A percentile compares a stretch with the other conserved stretches of the same genome.
Conservation (phyloP, 768 basidiomycete genomes). For the Gloeostereum incarnatum region DNA sequence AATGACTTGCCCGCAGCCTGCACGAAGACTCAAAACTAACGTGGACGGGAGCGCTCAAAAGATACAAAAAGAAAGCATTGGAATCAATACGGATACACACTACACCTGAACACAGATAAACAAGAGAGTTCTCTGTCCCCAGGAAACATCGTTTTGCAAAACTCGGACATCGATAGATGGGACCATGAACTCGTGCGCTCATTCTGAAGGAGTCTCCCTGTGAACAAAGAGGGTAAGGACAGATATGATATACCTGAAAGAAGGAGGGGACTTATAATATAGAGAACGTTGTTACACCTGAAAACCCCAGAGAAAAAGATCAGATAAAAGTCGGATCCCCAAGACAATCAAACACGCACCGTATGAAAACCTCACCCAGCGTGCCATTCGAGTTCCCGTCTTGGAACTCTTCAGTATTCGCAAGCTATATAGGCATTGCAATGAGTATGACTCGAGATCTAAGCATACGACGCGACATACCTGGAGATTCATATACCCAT, state of each 20-base stretch:
- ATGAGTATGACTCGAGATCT: constrained; percentile 1
- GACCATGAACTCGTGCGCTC: background rate
- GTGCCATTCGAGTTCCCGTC: constrained; percentile 93
- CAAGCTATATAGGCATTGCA: constrained; percentile 49
- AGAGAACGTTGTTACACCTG: constrained; percentile 94
- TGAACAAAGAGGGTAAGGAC: constrained; percentile 27
- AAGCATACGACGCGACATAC: constrained; percentile 31
- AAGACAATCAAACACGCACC: constrained; percentile 40
- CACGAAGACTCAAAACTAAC: too few species aligned
- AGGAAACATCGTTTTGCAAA: too few species aligned
- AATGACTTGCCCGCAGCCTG: too few species aligned
- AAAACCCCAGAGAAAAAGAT: constrained; percentile 8
- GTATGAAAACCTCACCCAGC: constrained; percentile 97
- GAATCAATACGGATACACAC: too few species aligned
- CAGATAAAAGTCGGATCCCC: constrained; percentile 6
- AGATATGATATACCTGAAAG: constrained; percentile 8
- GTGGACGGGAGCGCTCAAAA: too few species aligned
- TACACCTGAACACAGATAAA: too few species aligned
- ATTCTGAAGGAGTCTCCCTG: constrained; percentile 68
- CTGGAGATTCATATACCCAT: constrained; percentile 99
- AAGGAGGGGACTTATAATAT: constrained; percentile 68
- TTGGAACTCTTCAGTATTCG: constrained; percentile 98
- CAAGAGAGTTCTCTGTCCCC: too few species aligned
- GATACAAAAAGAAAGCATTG: too few species aligned
- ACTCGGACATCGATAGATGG: background rate